Conservation (phyloP, 768 basidiomycete genomes). For the button mushroom (Agaricus bisporus) region DNA sequence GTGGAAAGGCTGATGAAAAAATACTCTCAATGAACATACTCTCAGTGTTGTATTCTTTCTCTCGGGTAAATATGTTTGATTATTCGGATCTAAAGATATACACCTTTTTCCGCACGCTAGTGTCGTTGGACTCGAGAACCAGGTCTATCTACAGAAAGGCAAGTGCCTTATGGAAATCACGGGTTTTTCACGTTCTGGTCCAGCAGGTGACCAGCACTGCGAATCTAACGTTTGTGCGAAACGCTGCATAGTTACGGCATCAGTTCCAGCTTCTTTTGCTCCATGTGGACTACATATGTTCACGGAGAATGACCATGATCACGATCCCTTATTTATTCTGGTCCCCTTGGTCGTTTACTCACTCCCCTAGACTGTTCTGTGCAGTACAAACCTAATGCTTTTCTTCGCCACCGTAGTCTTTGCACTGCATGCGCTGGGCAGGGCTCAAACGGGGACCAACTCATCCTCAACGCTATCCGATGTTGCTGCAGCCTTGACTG, state of each 20-base stretch:
- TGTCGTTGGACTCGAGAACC: too few relatives aligned
- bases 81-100: too few relatives aligned
- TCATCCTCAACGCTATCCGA: constrained; percentile 12
- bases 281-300: too few relatives aligned
- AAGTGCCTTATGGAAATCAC: background rate
- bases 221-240: background rate
- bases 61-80: background rate
- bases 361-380: too few relatives aligned
- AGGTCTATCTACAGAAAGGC: background rate
- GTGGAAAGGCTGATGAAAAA: constrained; percentile 50
- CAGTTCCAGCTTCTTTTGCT: background rate
- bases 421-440: background rate
- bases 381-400: background rate
- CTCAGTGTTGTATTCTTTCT: background rate
- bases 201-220: constrained; percentile 6
- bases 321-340: too few relatives aligned
- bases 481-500: constrained; percentile 26
- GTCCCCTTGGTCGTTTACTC: too few relatives aligned
- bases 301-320: too few relatives aligned
- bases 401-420: background rate
- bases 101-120: too few relatives aligned
- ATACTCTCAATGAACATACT: constrained; percentile 18
- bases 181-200: background rate
- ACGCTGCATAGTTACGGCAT: background rate
- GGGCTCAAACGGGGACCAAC: background rate